phyloP scores from a whole-genome alignment of 495 filamentous ascomycete species.

The Aspergillus nanangensis region DNA sequence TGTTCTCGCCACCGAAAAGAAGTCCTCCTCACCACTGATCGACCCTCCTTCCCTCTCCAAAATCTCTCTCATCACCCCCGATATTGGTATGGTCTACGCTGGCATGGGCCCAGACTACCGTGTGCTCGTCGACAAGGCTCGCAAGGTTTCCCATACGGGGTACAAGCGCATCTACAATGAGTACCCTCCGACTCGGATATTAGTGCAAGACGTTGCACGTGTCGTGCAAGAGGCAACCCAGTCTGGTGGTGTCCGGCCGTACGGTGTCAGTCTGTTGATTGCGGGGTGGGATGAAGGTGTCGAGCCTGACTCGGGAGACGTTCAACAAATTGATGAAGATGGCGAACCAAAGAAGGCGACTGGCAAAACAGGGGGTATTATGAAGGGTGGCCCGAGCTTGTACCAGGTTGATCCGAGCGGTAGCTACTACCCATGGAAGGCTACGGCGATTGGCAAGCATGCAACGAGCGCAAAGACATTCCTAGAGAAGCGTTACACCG shows the following conservation, averaged over 20 bases:
- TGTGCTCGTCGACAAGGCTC: constrained; percentile 93
- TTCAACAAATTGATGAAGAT: constrained; percentile 44
- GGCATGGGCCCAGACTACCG: constrained; percentile 99
- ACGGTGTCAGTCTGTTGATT: constrained; percentile 90
- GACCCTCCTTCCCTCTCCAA: constrained; percentile 93
- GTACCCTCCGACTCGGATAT: constrained; percentile 96
- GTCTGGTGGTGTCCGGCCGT: constrained; percentile 95
- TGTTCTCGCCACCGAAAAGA: constrained; percentile 98
- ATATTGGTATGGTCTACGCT: constrained; percentile 99
- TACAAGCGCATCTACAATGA: constrained; percentile 99
- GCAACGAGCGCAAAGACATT: constrained; percentile 98
- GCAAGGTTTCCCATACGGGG: constrained; percentile 96
- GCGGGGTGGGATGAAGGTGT: constrained; percentile 98
- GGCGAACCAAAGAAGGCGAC: constrained; percentile 61
- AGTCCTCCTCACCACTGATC: constrained; percentile 93
- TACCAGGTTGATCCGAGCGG: constrained; percentile 98
- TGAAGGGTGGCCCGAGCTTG: constrained; percentile 93
- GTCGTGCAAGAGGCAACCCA: constrained; percentile 99
- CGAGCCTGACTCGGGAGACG: constrained; percentile 65
- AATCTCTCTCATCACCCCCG: constrained; percentile 94
- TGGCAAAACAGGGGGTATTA: constrained; percentile 86
- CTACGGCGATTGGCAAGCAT: constrained; percentile 97
- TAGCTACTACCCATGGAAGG: constrained; percentile 98
- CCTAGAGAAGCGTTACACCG: constrained; percentile 96
- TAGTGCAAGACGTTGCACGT: constrained; percentile 96